Base-by-base conservation (phyloP, 2,329 filamentous ascomycete genomes). In the Tolypocladium cylindrosporum region DNA sequence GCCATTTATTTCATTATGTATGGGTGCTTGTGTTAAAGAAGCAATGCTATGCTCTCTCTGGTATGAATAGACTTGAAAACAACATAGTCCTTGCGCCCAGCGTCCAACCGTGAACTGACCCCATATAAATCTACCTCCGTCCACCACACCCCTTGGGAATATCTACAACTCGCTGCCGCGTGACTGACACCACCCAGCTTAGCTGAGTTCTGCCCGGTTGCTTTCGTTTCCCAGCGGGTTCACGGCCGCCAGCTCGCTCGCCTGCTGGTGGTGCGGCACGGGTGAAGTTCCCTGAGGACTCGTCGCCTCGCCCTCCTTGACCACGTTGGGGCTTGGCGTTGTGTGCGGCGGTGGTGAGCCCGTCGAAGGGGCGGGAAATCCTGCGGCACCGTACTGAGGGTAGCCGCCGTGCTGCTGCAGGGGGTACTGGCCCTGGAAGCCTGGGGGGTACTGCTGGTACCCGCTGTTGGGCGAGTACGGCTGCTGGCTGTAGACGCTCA, bases 181-280 rank as follows among this genome's bases (percentile, higher is more conserved):
- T 36, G 48, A 21, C 48, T 19, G 34, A 21, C 10, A n/a, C 4
- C 19, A 4, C 10, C 19, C 10, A 34, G 8, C 36, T 31, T 27
- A 55, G 34, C 54, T 45, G 41, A 73, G 62, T 60, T 73, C 69
- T 4, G 70, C 71, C 21, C 71, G 65, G 61, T 73, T 73, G 34
- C 57, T 63, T 59, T 69, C 67, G 3, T 64, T 66, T 5, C 71
- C 71, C 34, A 71, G 3, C 3, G 68, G 66, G 54, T 66, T 63
- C 21, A 65, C 60, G 42, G 66, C 59, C n/a, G 64, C 63, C 57
- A 72, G 54, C 60, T 72, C 70, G 39, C 61, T 65, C 5, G 64
- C 63, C 2, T 58, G 55, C 21, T 59, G 59, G 27, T 61, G 59
- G 40, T 58, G 60, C 57, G 58, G 9, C 57, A 50, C 37, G 55